phyloP scores from a whole-genome alignment of 371 early-diverging fungal genomes.

The Choanephora cucurbitarum region DNA sequence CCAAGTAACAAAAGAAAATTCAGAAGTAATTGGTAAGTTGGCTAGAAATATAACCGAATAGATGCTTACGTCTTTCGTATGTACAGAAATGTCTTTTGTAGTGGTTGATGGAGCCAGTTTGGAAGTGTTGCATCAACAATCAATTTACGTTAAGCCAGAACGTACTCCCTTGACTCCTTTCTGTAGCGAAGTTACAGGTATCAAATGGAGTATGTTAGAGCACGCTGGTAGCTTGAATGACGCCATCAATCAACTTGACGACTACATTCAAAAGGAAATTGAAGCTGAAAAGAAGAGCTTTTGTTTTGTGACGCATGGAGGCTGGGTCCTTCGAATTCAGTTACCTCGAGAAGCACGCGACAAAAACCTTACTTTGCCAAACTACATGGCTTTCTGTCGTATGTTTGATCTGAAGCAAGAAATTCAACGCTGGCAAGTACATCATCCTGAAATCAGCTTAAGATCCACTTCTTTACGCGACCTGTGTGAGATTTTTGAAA shows the following conservation, averaged over 20 bases:
- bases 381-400: slow-evolving; percentile 57
- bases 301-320: slow-evolving; percentile 79
- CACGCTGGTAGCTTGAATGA: slow-evolving; percentile 59
- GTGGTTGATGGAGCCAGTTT: slow-evolving; percentile 42
- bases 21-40: slow-evolving; percentile 48
- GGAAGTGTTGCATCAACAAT: slow-evolving; percentile 59
- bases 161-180: slow-evolving; percentile 65
- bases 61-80: background rate
- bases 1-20: slow-evolving; percentile 62
- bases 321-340: slow-evolving; percentile 75
- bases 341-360: slow-evolving; percentile 72
- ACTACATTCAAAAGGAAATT: slow-evolving; percentile 60
- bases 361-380: slow-evolving; percentile 65
- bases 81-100: slow-evolving; percentile 44
- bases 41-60: background rate
- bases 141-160: slow-evolving; percentile 68
- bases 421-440: slow-evolving; percentile 66
- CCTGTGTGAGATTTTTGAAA: slow-evolving; percentile 61
- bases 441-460: slow-evolving; percentile 60
- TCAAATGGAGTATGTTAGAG: slow-evolving; percentile 57
- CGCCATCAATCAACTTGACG: slow-evolving; percentile 61
- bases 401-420: slow-evolving; percentile 81
- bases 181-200: slow-evolving; percentile 69
- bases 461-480: slow-evolving; percentile 62
- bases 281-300: slow-evolving; percentile 59